Base-by-base conservation (phyloP, 225 moss, liverwort and hornwort genomes). In the Thuidium tamariscinum region DNA sequence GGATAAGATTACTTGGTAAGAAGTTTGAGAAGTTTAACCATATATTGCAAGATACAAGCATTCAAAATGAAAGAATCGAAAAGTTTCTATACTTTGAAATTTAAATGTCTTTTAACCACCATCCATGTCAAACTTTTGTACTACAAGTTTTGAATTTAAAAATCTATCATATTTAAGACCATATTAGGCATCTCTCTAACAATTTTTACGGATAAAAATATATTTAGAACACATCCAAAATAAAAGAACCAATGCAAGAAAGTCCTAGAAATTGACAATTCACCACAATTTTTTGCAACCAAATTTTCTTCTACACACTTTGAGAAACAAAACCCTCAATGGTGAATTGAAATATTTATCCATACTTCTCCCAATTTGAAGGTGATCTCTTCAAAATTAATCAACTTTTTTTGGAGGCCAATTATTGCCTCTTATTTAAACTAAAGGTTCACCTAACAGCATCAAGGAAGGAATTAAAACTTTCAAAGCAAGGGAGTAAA, bases 301-400 rank as follows among this genome's bases (percentile, higher is more conserved):
- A 72, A 0, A 0, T 46, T 46, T 46, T 46, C 18, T 30, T 30
- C 30, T 1, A 13, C 11, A 11, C 18, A 30, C 2, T 17, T 46
- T 16, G 29, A 44, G 5, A 29, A 30, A 10, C 0, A 46, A 10
- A 10, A 10, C 10, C 0, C 2, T 0, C 5, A 44, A 18, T 18
- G 2, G 1, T 48, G 7, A 72, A 48, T 72, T 41, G 3, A 18
- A 71, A 30, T 72, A 11, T 30, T 46, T 30, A 10, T 18, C 17
- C 10, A 29, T 70, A 16, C 5, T 27, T 46, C 11, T 48, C 0
- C 9, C 3, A 5, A 70, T 26, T 27, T 18, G 8, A 41, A 0
- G 8, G 25, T 69, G 25, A 5, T 7, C 8, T 69, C 41, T 26
- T 0, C 8, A 2, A 41, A 25, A 17, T 44, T 9, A 0, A 5